phyloP scores from a whole-genome alignment of 2,329 filamentous ascomycete species.

The Tolypocladium album region DNA sequence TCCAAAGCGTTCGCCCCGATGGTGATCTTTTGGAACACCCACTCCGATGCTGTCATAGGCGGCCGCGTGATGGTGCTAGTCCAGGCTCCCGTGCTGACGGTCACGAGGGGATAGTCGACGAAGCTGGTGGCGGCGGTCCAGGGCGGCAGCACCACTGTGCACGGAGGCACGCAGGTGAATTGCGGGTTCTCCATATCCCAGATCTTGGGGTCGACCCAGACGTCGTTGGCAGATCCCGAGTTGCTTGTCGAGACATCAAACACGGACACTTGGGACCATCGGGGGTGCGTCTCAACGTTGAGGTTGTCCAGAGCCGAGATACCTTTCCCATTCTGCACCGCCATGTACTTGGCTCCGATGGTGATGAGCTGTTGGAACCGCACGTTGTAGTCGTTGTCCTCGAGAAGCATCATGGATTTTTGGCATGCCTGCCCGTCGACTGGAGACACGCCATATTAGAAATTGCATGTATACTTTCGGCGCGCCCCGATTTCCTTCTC shows the following conservation, averaged over 20 bases:
- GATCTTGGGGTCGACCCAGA: slow-evolving; percentile 11
- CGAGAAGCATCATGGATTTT: slow-evolving; percentile 6
- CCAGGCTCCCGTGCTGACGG: too few relatives aligned
- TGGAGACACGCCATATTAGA: slow-evolving; percentile 8
- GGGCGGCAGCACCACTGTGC: background rate
- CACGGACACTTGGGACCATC: slow-evolving; percentile 14
- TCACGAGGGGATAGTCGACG: too few relatives aligned
- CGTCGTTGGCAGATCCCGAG: too few relatives aligned
- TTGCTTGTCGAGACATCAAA: slow-evolving; percentile 12
- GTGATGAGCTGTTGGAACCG: slow-evolving; percentile 14
- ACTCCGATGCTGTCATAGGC: too few relatives aligned
- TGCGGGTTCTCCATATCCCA: slow-evolving; percentile 18
- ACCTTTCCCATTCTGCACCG: slow-evolving; percentile 12
- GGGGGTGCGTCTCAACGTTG: slow-evolving; percentile 15
- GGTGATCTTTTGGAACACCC: too few relatives aligned
- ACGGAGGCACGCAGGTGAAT: slow-evolving; percentile 11
- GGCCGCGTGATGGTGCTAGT: too few relatives aligned
- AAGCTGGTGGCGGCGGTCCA: background rate
- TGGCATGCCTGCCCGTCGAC: slow-evolving; percentile 2
- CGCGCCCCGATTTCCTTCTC: too few relatives aligned
- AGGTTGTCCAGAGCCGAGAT: slow-evolving; percentile 17
- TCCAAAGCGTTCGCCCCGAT: too few relatives aligned
- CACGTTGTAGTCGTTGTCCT: slow-evolving; percentile 9
- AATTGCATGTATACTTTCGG: too few relatives aligned
- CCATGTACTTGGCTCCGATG: slow-evolving; percentile 15